These are phyloP conservation scores for Pythium monospermum DNA, from an alignment of 352 stramenopile genomes.

Conservation along the genomic window DNA sequence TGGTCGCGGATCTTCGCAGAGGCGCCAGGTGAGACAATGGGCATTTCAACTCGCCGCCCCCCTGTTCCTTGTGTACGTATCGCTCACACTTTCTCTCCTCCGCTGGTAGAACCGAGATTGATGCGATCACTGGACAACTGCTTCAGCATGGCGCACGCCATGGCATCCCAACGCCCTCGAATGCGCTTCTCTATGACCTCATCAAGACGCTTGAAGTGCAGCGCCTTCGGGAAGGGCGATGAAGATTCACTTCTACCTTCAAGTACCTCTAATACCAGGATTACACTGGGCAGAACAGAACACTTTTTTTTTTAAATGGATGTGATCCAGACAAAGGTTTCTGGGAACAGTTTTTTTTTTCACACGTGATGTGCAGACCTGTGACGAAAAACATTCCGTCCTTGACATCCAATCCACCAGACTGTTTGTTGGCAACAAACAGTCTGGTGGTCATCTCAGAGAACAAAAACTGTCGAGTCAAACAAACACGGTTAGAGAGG, in stretches of 20 bases:
- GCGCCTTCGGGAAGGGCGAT: constrained; percentile 3
- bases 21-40: constrained; percentile 34
- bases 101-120: constrained; percentile 56
- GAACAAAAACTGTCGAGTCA: too few species aligned
- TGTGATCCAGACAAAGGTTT: too few species aligned
- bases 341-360: background rate
- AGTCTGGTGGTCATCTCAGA: too few species aligned
- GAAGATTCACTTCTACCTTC: background rate
- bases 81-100: background rate
- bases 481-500: too few species aligned
- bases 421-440: too few species aligned
- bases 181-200: constrained; percentile 49
- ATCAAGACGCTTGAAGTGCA: constrained; percentile 53
- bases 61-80: background rate
- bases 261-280: background rate
- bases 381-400: background rate
- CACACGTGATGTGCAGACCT: background rate
- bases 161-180: constrained; percentile 52
- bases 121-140: constrained; percentile 64
- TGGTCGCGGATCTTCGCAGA: constrained; percentile 61
- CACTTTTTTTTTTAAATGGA: background rate
- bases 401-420: too few species aligned
- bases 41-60: background rate
- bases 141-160: constrained; percentile 37
- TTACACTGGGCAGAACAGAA: background rate